Conservation (phyloP, 345 rosid species). For the Salix dunnii region DNA sequence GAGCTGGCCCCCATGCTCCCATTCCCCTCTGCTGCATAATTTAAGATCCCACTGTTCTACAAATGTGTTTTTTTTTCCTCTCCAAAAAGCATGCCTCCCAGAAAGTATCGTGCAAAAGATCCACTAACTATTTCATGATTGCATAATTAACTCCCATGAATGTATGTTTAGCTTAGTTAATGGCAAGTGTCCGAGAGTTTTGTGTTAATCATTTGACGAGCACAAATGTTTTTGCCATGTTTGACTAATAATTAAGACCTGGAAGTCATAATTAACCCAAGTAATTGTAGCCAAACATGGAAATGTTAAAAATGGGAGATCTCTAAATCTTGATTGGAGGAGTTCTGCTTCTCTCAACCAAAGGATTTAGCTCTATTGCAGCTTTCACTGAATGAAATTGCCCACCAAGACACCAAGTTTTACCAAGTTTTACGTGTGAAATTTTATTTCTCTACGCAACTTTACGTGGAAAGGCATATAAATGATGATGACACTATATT, state of each 20-base stretch:
- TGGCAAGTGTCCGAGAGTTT: not conserved
- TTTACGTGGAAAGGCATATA: not conserved
- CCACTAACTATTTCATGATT: constrained; percentile 29
- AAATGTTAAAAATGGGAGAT: not conserved
- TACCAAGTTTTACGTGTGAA: not conserved
- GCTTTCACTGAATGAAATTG: not conserved
- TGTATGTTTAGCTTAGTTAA: constrained; percentile 10
- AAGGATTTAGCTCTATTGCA: not conserved
- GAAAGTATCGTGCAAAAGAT: not conserved
- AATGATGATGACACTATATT: not conserved
- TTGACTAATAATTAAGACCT: not conserved
- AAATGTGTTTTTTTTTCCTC: not conserved
- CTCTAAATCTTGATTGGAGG: not conserved
- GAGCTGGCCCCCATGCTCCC: not conserved
- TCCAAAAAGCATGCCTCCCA: constrained; percentile 11
- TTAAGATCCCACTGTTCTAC: not conserved
- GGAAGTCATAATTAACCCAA: not conserved
- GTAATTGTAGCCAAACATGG: not conserved
- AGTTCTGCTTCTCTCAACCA: not conserved
- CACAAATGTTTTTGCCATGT: not conserved
- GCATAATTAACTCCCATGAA: constrained; percentile 6
- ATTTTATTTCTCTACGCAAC: not conserved
- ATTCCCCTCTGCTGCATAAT: not conserved
- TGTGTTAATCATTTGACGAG: not conserved
- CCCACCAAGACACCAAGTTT: not conserved